Conservation (phyloP, 176 grass and related monocot genomes). For the Saccharum officinarum region DNA sequence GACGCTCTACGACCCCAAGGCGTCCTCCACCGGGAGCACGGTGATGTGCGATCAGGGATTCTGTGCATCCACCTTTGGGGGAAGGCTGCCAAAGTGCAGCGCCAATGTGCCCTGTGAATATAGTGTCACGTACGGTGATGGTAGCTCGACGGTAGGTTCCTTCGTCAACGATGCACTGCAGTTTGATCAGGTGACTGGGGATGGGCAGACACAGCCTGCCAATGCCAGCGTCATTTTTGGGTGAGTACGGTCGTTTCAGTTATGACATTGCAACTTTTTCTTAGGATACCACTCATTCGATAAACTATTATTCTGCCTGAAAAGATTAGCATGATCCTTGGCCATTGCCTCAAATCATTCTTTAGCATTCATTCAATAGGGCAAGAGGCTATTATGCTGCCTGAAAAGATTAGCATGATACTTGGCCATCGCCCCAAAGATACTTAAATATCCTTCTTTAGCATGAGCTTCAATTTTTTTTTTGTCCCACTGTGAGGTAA, state of each 20-base stretch:
- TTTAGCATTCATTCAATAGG: neutral
- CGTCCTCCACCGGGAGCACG: conserved; percentile 39
- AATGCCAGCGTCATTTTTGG: conserved; percentile 72
- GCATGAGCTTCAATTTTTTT: neutral
- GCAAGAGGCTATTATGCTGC: neutral
- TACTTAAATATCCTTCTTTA: neutral
- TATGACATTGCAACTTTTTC: neutral
- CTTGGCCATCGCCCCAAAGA: neutral
- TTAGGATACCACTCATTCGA: neutral
- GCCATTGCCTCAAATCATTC: neutral
- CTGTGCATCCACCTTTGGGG: conserved; percentile 55
- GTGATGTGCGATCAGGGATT: conserved; percentile 61
- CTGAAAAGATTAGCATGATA: neutral
- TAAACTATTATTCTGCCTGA: neutral
- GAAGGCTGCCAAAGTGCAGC: conserved; percentile 48
- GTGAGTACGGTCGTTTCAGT: conserved; percentile 31
- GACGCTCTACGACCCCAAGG: conserved; percentile 85
- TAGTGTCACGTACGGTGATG: conserved; percentile 78
- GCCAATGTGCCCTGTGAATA: conserved; percentile 65
- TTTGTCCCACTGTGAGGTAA: neutral
- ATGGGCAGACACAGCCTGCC: conserved; percentile 54
- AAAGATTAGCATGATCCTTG: conserved; percentile 9
- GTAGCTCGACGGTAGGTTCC: conserved; percentile 74
- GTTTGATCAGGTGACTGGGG: conserved; percentile 72
- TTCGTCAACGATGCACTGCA: conserved; percentile 69